Percentiles rank a stretch among this genome's conserved stretches.
phyloP scores from a whole-genome alignment of 2,329 filamentous ascomycete genomes.

The Aureobasidium namibiae region DNA sequence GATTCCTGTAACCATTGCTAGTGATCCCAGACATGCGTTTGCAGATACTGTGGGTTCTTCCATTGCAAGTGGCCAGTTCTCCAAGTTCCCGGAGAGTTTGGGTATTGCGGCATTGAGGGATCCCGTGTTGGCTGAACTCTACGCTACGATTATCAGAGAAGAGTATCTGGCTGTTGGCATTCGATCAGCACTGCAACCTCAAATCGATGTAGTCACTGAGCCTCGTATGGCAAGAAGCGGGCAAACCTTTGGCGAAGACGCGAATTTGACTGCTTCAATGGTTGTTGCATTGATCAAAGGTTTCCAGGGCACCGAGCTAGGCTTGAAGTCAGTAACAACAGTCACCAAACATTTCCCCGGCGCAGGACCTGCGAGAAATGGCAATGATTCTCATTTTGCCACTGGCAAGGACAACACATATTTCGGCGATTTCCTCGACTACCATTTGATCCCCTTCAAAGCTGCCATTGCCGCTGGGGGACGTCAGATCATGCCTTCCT shows the following conservation, averaged over 20 bases:
- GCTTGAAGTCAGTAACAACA: neutral
- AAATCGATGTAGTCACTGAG: constrained; percentile 63
- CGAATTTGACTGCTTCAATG: constrained; percentile 60
- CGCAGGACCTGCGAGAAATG: neutral
- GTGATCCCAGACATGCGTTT: constrained; percentile 52
- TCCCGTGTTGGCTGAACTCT: constrained; percentile 57
- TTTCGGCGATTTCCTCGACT: neutral
- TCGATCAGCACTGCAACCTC: constrained; percentile 65
- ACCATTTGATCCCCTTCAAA: neutral
- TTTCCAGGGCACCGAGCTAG: neutral
- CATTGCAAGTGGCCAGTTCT: constrained; percentile 65
- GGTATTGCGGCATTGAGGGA: constrained; percentile 63
- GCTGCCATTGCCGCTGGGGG: neutral
- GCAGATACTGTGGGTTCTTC: constrained; percentile 66
- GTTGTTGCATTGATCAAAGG: constrained; percentile 22
- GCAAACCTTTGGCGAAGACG: constrained; percentile 64
- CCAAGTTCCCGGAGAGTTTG: constrained; percentile 62
- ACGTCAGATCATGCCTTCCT: constrained; percentile 5
- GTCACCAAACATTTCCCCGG: constrained; percentile 6
- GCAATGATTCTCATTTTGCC: constrained; percentile 3
- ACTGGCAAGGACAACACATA: constrained; percentile 9
- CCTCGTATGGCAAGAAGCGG: constrained; percentile 64
- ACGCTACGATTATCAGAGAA: constrained; percentile 54
- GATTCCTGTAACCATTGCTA: constrained; percentile 1
- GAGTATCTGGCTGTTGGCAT: constrained; percentile 61